Evolutionary conservation across 441 rosid species (phyloP).

Genomic region (Iberis amara): DNA sequence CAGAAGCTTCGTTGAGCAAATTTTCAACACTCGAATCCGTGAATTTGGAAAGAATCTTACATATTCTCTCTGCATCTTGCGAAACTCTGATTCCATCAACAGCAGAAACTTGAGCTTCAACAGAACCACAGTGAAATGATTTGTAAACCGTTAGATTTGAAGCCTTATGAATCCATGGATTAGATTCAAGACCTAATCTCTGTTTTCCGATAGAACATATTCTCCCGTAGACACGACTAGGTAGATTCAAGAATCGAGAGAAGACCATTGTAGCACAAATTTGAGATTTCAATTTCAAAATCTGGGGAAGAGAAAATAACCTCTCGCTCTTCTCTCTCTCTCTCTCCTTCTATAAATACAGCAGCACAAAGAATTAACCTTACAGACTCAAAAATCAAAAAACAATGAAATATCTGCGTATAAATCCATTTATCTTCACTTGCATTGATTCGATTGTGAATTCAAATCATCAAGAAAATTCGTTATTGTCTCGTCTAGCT

Average conservation of each 20-base stretch:
- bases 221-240: constrained; percentile 6
- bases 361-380: constrained; percentile 32
- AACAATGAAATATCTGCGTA: no score
- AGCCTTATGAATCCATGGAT: constrained; percentile 11
- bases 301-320: constrained; percentile 21
- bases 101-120: constrained; percentile 18
- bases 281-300: not conserved
- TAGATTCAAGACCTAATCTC: constrained; percentile 5
- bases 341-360: constrained; percentile 28
- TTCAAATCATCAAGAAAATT: constrained; percentile 64
- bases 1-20: constrained; percentile 38
- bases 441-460: constrained; percentile 64
- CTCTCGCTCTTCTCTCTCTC: no score
- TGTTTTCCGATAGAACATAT: not conserved
- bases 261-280: constrained; percentile 16
- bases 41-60: constrained; percentile 38
- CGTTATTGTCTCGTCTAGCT: constrained; percentile 52
- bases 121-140: constrained; percentile 14
- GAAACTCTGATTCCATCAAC: constrained; percentile 25
- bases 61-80: constrained; percentile 45
- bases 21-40: constrained; percentile 28
- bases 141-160: not conserved
- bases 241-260: constrained; percentile 17
- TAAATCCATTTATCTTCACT: constrained; percentile 32
- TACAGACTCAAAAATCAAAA: constrained; percentile 27